Evolutionary conservation across 2,329 filamentous ascomycete genomes (phyloP), one percentile per base, ranked within the genome.

Genomic region (Myotisia sp.): DNA sequence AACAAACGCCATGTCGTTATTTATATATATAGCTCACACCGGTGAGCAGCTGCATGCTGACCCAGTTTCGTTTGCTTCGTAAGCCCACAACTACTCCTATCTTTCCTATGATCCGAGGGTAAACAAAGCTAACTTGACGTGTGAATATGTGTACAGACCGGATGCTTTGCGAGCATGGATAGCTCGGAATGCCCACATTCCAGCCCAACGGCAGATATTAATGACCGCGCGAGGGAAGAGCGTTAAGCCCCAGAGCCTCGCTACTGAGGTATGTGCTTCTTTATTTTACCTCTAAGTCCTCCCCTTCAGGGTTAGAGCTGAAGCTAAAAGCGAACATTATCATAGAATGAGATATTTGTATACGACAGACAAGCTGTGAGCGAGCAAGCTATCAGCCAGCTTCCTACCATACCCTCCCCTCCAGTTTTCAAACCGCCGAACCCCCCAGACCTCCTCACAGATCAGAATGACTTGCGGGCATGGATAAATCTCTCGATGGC

Each of bases 21-120:
- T 83, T 64, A 77, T 93, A 61, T 82, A 84, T 67, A 78, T 93
- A 55, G 85, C 84, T 70, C 86, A 92, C 64, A 85, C 81, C 60
- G 87, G 87, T 67, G 78, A 84, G 68, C 78, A 79, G 62, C 70
- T 93, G 54, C 70, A 76, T 56, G 71, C 81, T 56, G 82, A 92
- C 62, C 73, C 77, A 46, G 69, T 76, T 44, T 72, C 75, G 53
- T 80, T 87, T 59, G 68, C 71, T 47, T 79, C 77, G 79, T 84
- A 65, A 48, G 74, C 65, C 37, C 34, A 29, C 29, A 33, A 14
- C 21, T 20, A 14, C 16, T n/a, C 23, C 36, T 7, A 17, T 22
- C 20, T 10, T 19, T 19, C 20, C n/a, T 38, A 31, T 14, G 14
- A 17, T n/a, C 10, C n/a, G n/a, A n/a, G n/a, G n/a, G n/a, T n/a